Evolutionary conservation across 2,329 filamentous ascomycete genomes (phyloP), one percentile per base, ranked within the genome.

Genomic region (Trichoderma harzianum): DNA sequence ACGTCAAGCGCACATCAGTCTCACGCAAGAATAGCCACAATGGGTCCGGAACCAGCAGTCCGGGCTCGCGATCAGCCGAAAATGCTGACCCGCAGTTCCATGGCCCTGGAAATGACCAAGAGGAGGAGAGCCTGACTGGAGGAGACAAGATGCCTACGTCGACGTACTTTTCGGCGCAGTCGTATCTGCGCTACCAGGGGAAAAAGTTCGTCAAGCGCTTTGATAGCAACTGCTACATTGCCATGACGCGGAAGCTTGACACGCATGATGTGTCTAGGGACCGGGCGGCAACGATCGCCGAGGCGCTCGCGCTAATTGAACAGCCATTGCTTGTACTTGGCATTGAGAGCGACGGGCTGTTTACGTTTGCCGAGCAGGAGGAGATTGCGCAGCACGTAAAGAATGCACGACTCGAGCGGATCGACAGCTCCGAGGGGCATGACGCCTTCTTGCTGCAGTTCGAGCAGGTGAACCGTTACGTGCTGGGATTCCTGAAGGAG

Each of bases 211-310:
- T 98, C 77, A 94, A 93, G 81, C 92, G 96, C 11, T 99, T 98
- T 81, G 96, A 99, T 82, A 93, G 94, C 78, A 99, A 99, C 81
- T 99, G 96, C 84, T 99, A 99, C 84, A 98, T 99, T 76, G 95
- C 96, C 76, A 98, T 99, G 82, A 98, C 96, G 5, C 92, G 96
- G 78, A 99, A 99, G 82, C 89, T 99, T 18, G 96, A 99, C 80
- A 98, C 96, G 0, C 96, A 99, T 81, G 96, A 99, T 80, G 90
- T 99, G 30, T 97, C 94, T 16, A 89, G 95, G 55, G 89, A 91
- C 78, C 91, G 95, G 6, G 83, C 89, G n/a, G 76, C 83, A 53
- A 85, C 87, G 30, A 90, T 97, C 36, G 87, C 88, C 30, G 90
- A 93, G 72, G 95, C 95, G 0, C 86, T 99, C 5, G 89, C 88